phyloP scores from a whole-genome alignment of 257 asterid genomes.

The Lycium ferocissimum region DNA sequence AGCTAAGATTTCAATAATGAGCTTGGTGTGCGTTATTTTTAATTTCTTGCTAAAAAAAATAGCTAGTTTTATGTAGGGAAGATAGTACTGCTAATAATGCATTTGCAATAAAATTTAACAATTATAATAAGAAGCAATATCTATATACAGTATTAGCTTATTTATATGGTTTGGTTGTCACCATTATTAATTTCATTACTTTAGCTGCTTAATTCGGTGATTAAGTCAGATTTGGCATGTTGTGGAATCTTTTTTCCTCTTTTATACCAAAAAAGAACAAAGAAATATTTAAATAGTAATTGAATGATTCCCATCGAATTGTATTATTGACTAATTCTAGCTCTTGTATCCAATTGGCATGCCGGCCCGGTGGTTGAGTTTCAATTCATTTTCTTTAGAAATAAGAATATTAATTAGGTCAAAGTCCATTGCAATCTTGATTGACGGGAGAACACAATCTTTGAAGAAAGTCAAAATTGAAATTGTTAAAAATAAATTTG shows the following conservation, averaged over 20 bases:
- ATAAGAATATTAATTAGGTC: not conserved
- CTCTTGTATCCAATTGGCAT: not conserved
- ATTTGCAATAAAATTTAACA: no score
- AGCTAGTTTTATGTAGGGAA: not conserved
- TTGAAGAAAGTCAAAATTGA: not conserved
- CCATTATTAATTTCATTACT: not conserved
- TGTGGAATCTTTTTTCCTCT: slow-evolving; percentile 6
- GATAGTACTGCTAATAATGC: no score
- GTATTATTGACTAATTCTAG: not conserved
- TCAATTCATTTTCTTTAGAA: not conserved
- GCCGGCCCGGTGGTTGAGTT: not conserved
- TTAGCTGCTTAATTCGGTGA: not conserved
- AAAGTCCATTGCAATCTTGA: slow-evolving; percentile 3
- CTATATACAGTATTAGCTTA: no score
- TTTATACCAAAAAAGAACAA: not conserved
- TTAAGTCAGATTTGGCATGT: slow-evolving; percentile 6
- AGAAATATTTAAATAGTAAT: not conserved
- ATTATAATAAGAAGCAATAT: no score
- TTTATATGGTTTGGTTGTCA: not conserved
- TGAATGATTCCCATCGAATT: slow-evolving; percentile 14
- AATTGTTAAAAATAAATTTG: not conserved
- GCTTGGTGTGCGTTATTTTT: not conserved
- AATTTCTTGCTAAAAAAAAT: not conserved
- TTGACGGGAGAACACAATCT: not conserved
- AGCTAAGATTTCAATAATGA: not conserved